Evolutionary conservation across 805 yeast species (phyloP), one percentile per base, ranked within the genome.

Genomic region (Candida maris): DNA sequence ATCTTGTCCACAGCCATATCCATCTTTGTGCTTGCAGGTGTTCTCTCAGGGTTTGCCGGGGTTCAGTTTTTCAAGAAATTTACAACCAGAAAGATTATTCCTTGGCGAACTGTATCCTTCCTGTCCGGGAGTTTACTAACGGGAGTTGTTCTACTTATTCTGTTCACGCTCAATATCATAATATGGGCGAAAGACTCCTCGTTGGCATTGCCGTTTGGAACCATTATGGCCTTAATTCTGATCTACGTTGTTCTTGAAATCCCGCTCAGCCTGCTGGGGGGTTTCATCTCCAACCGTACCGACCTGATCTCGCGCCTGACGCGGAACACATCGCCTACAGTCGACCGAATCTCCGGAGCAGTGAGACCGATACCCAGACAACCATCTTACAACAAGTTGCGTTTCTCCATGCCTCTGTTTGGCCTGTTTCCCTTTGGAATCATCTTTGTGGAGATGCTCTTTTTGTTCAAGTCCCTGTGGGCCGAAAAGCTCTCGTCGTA

Each of bases 401-500:
- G 49, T 9, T 58, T 63, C 40, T 59, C 68, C 7, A 44, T 71
- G 1, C 63, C 73, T 5, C 48, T 73, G 0, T 80, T 82, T 49
- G 96, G 96, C 3, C 33, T 80, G 15, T 70, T 84, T 32, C 95
- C 96, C 23, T 87, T 85, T 54, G 79, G 81, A 13, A 78, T 86
- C 9, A 79, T 85, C n/a, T 81, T 81, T 53, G 87, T 84, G 37
- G 95, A 87, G 53, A 64, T 87, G 41, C 61, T 78, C 37, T 81
- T 79, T 56, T 71, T 85, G 19, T 79, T 83, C 64, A 77, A 84
- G 56, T 76, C 89, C 2, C 66, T 85, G 8, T 85, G 95, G 91
- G 64, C 81, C 39, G 88, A 84, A 51, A 82, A 82, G 57, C 75
- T 88, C 1, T 75, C 89, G 3, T 84, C 78, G 51, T 84, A 83